A percentile compares a stretch with the other conserved stretches of the same genome.
These are phyloP conservation scores for Arthrobotrys sphaeroides DNA, from an alignment of 2,329 filamentous ascomycete genomes.

Conservation along the genomic window DNA sequence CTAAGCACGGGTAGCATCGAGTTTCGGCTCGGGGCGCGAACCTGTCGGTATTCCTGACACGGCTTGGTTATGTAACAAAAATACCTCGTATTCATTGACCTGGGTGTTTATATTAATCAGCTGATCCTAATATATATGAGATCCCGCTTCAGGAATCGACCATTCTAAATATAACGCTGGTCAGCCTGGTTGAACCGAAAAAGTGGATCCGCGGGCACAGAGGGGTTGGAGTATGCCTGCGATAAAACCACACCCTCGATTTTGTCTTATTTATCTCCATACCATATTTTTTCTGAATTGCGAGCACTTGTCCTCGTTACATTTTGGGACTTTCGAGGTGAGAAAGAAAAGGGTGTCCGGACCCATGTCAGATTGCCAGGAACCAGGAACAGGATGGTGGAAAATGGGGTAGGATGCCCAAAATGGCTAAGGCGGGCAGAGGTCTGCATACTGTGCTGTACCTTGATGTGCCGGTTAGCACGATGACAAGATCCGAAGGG, in stretches of 20 bases:
- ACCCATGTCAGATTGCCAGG: conserved; percentile 53
- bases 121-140: conserved; percentile 51
- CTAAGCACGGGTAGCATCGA: conserved; percentile 47
- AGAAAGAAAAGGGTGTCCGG: conserved; percentile 46
- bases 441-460: conserved; percentile 40
- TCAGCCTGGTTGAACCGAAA: conserved; percentile 35
- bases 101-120: conserved; percentile 54
- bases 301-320: conserved; percentile 23
- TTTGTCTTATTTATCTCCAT: not conserved
- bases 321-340: conserved; percentile 31
- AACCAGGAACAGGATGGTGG: conserved; percentile 52
- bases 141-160: conserved; percentile 47
- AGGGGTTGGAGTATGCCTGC: not conserved
- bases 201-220: conserved; percentile 36
- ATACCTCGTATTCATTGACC: conserved; percentile 51
- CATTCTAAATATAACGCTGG: conserved; percentile 53
- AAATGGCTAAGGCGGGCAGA: conserved; percentile 49
- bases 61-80: conserved; percentile 52
- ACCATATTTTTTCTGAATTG: not conserved
- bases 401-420: conserved; percentile 41
- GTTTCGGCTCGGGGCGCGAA: conserved; percentile 31
- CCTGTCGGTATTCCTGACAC: conserved; percentile 36
- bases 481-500: conserved; percentile 52
- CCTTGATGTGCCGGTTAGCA: conserved; percentile 38
- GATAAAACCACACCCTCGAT: conserved; percentile 15